Evolutionary conservation across 805 yeast species (phyloP), one percentile per base, ranked within the genome.

Genomic region (Saturnispora saitoi): DNA sequence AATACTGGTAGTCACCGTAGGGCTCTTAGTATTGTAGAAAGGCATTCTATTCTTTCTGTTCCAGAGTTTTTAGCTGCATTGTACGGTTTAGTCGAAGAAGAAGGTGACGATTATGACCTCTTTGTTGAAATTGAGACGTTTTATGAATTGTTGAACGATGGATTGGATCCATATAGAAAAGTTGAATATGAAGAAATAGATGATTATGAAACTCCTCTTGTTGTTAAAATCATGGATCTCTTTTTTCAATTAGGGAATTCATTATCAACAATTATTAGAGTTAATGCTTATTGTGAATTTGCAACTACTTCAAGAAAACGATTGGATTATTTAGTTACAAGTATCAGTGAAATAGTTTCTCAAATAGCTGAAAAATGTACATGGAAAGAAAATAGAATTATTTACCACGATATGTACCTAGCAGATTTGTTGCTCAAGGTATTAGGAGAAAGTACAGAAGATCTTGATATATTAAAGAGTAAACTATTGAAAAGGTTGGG

Each of bases 281-380:
- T 42, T 15, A 22, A 28, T 42, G 32, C 20, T 12, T 42, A 42
- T 42, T 42, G 42, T n/a, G 28, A 24, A 28, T 40, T 40, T 8
- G 22, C 28, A 10, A 42, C 38, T 19, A 26, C 31, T 5, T 19
- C 32, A 15, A 22, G 45, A 15, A 42, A 32, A 12, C 4, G 45
- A 19, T 32, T 26, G 20, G 45, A 42, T 8, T 22, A 30, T 22
- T 24, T 42, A n/a, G 24, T 42, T 6, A 42, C 38, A 6, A 26
- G 20, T n/a, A 22, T 42, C 22, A 42, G 45, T 32, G 32, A 32
- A 22, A 42, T 42, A 19, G 12, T 42, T 10, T 30, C 45, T 6
- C 37, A 32, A 7, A 9, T 30, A 17, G 15, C 29, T 15, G 34
- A 42, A 31, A 32, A 32, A 17, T 26, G 24, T 24, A 34, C 32